Percentiles rank a stretch among this genome's conserved stretches.
Evolutionary conservation across 306 rosid species (phyloP).

Genomic region (Leucaena leucocephala): DNA sequence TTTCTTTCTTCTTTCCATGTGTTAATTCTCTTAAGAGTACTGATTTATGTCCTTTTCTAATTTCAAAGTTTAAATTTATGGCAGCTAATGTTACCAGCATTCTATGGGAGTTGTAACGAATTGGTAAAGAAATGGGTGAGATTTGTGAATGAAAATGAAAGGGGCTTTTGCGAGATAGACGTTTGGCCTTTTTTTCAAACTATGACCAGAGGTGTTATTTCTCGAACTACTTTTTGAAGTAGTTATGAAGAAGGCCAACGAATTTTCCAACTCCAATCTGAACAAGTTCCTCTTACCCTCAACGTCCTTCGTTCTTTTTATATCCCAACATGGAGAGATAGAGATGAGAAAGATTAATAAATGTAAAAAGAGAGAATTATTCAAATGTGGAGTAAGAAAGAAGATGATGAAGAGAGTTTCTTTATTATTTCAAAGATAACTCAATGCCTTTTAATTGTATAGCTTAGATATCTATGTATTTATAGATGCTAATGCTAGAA

Average conservation of each 20-base stretch:
- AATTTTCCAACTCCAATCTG: neutral
- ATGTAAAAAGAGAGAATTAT: too few species aligned
- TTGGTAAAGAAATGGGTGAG: neutral
- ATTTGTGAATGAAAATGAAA: neutral
- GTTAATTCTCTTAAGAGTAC: neutral
- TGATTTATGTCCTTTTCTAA: neutral
- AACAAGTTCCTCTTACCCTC: neutral
- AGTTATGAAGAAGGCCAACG: neutral
- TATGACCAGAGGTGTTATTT: neutral
- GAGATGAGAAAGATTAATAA: neutral
- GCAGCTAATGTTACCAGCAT: neutral
- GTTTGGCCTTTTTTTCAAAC: constrained; percentile 33
- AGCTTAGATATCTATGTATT: too few species aligned
- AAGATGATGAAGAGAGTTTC: too few species aligned
- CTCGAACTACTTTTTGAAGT: neutral
- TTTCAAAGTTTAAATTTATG: neutral
- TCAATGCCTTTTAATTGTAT: too few species aligned
- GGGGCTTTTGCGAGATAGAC: constrained; percentile 11
- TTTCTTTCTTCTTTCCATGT: neutral
- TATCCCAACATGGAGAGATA: neutral
- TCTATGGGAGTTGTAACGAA: neutral
- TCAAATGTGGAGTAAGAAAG: too few species aligned
- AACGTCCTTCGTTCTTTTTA: neutral
- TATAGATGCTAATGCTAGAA: too few species aligned
- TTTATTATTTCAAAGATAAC: too few species aligned